Conservation (phyloP, 768 basidiomycete species). For the Lepiota brunneoincarnata region DNA sequence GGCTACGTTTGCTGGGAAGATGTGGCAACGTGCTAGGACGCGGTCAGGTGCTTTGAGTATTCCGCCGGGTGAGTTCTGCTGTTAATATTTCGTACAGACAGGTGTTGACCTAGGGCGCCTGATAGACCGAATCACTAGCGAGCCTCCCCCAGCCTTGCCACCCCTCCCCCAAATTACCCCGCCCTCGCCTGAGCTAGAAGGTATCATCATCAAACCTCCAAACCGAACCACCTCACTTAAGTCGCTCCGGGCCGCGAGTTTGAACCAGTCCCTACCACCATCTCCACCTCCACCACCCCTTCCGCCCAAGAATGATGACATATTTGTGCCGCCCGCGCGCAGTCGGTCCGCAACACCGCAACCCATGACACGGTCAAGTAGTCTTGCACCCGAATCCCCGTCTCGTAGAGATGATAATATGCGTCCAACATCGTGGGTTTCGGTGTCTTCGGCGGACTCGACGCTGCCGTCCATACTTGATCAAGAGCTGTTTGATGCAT, state of each 20-base stretch:
- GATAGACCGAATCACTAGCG: constrained; percentile 12
- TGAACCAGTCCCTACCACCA: neutral
- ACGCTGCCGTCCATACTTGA: constrained; percentile 50
- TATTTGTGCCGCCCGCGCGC: neutral
- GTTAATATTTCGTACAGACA: neutral
- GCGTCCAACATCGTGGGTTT: constrained; percentile 47
- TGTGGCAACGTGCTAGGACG: constrained; percentile 53
- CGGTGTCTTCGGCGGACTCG: constrained; percentile 37
- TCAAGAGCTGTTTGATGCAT: constrained; percentile 63
- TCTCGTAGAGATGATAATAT: constrained; percentile 11
- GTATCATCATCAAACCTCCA: neutral
- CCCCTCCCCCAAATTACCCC: constrained; percentile 7
- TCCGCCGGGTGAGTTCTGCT: constrained; percentile 36
- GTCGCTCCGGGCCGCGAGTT: neutral
- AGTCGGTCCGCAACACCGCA: constrained; percentile 3
- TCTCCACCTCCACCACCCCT: neutral
- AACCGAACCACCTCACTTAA: neutral
- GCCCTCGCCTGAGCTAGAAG: neutral
- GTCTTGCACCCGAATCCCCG: constrained; percentile 8
- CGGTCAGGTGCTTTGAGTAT: constrained; percentile 42
- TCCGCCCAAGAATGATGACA: neutral
- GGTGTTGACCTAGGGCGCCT: neutral
- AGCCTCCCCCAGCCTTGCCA: neutral
- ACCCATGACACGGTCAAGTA: neutral
- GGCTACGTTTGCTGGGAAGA: constrained; percentile 58